phyloP scores from a whole-genome alignment of 352 stramenopile species.

The Pythium plurisporium region DNA sequence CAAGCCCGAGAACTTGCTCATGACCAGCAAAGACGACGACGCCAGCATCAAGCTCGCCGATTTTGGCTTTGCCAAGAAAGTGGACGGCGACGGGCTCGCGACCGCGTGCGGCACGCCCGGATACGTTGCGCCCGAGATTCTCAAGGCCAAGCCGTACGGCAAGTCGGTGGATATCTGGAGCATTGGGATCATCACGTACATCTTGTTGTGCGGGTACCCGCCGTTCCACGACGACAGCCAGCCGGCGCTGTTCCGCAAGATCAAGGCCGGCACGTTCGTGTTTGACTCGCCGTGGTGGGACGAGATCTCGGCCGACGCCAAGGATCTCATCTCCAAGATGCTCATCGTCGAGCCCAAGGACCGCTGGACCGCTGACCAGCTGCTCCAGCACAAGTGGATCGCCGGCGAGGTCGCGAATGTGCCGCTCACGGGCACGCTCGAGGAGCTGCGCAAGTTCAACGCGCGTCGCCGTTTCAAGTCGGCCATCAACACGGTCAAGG shows the following conservation, averaged over 20 bases:
- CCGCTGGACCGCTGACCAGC: slow-evolving; percentile 63
- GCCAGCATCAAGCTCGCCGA: slow-evolving; percentile 81
- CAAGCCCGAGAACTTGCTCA: slow-evolving; percentile 87
- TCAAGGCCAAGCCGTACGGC: slow-evolving; percentile 64
- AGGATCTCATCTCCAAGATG: slow-evolving; percentile 89
- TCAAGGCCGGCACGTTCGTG: slow-evolving; percentile 66
- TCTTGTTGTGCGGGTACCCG: slow-evolving; percentile 77
- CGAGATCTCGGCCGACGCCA: slow-evolving; percentile 62
- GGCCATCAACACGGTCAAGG: slow-evolving; percentile 88
- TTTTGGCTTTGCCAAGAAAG: slow-evolving; percentile 82
- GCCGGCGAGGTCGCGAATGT: slow-evolving; percentile 62
- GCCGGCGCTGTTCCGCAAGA: slow-evolving; percentile 62
- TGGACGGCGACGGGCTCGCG: slow-evolving; percentile 49
- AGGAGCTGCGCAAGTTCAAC: slow-evolving; percentile 91
- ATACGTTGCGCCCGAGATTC: slow-evolving; percentile 81
- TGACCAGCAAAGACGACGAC: slow-evolving; percentile 65
- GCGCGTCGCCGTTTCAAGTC: slow-evolving; percentile 92
- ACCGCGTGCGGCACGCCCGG: slow-evolving; percentile 72
- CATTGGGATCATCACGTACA: slow-evolving; percentile 89
- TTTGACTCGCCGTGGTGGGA: slow-evolving; percentile 85
- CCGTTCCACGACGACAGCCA: slow-evolving; percentile 92
- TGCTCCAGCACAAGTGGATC: slow-evolving; percentile 90
- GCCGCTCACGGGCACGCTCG: slow-evolving; percentile 79
- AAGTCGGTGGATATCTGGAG: slow-evolving; percentile 88
- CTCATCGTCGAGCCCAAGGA: slow-evolving; percentile 83